Conservation (phyloP, 148 eudicot genomes). For the Vaccinium myrtillus region DNA sequence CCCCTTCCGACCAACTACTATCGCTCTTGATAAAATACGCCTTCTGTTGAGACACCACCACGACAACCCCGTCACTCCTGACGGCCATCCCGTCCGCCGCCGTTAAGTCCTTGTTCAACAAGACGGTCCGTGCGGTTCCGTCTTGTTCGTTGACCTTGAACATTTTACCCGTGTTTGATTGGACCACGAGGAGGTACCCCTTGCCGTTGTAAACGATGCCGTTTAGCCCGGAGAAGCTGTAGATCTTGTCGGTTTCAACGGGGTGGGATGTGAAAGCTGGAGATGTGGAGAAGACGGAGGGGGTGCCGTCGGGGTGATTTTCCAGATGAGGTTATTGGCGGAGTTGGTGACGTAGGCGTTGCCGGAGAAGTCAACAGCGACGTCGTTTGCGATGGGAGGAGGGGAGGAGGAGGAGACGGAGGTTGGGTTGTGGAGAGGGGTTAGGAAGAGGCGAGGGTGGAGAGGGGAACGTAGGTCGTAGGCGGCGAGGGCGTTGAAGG, state of each 20-base stretch:
- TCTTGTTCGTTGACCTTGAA: constrained; percentile 62
- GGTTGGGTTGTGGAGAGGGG: constrained; percentile 39
- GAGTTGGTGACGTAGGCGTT: constrained; percentile 88
- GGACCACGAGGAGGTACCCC: constrained; percentile 65
- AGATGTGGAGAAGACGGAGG: constrained; percentile 58
- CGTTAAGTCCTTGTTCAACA: constrained; percentile 43
- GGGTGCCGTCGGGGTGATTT: constrained; percentile 46
- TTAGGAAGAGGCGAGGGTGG: constrained; percentile 46
- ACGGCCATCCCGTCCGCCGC: constrained; percentile 58
- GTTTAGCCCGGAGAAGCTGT: constrained; percentile 57
- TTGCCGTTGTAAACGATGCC: constrained; percentile 60
- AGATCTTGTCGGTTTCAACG: constrained; percentile 31
- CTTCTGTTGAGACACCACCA: constrained; percentile 48
- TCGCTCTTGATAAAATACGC: constrained; percentile 66
- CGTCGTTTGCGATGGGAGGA: constrained; percentile 48
- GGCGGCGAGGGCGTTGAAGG: constrained; percentile 57
- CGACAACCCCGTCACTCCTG: constrained; percentile 61
- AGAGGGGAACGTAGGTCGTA: constrained; percentile 45
- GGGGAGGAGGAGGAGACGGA: constrained; percentile 18
- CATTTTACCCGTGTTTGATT: constrained; percentile 74
- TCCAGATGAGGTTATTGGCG: constrained; percentile 63
- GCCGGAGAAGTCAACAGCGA: constrained; percentile 62
- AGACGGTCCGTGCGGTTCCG: constrained; percentile 54
- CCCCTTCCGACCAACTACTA: constrained; percentile 62
- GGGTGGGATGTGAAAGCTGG: constrained; percentile 35